Percentiles rank a stretch among this genome's conserved stretches.
Evolutionary conservation across 2,329 filamentous ascomycete species (phyloP).

Genomic region (Penicillium sclerotiorum): DNA sequence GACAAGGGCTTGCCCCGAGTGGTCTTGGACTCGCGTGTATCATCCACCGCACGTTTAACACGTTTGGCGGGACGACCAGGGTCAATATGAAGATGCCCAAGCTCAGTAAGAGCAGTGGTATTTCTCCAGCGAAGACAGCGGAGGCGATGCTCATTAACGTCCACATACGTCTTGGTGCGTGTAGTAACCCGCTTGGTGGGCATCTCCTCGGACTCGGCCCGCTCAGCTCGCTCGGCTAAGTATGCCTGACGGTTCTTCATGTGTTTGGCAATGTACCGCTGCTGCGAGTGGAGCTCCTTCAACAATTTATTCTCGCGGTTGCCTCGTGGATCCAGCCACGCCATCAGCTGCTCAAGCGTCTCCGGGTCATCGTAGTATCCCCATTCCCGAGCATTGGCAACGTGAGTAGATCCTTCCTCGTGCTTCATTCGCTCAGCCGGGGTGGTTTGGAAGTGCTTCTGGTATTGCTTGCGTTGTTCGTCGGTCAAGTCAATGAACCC

Average conservation of each 20-base stretch:
- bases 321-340: slow-evolving; percentile 86
- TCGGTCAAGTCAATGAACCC: slow-evolving; percentile 80
- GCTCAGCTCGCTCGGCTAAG: slow-evolving; percentile 57
- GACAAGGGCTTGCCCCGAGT: slow-evolving; percentile 54
- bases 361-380: slow-evolving; percentile 84
- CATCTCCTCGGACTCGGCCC: slow-evolving; percentile 50
- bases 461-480: slow-evolving; percentile 74
- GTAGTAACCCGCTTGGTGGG: slow-evolving; percentile 62
- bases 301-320: slow-evolving; percentile 82
- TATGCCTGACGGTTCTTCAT: slow-evolving; percentile 82
- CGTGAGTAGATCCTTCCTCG: slow-evolving; percentile 81
- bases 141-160: slow-evolving; percentile 54
- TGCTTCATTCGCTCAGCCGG: slow-evolving; percentile 79
- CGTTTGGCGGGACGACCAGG: slow-evolving; percentile 56
- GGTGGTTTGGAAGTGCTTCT: slow-evolving; percentile 75
- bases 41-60: slow-evolving; percentile 48
- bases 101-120: slow-evolving; percentile 58
- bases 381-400: slow-evolving; percentile 80
- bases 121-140: slow-evolving; percentile 69
- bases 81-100: slow-evolving; percentile 64
- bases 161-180: slow-evolving; percentile 62
- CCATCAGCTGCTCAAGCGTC: slow-evolving; percentile 75
- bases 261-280: slow-evolving; percentile 72
- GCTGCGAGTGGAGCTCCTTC: slow-evolving; percentile 80
- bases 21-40: slow-evolving; percentile 42